Conservation (phyloP, 139 green algal species). For the Tetraselmis chui region DNA sequence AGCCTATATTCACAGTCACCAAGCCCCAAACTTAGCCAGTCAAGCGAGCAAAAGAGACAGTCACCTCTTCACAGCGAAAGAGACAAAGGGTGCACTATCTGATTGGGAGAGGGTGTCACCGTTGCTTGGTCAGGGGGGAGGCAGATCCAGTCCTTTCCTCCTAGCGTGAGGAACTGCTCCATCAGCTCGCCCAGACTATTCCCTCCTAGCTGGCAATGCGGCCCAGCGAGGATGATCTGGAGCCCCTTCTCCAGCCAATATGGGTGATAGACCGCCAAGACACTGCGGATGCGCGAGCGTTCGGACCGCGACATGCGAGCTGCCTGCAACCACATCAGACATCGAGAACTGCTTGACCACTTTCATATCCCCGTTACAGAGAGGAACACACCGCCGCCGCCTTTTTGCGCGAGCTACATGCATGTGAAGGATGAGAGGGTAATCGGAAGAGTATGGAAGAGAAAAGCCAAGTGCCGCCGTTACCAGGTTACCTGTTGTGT, state of each 20-base stretch:
- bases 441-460: no score
- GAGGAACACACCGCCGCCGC: slow-evolving; percentile 1
- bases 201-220: no score
- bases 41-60: no score
- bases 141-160: background rate
- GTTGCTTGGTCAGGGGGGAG: background rate
- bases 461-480: background rate
- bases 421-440: no score
- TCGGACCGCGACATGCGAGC: background rate
- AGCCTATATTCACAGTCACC: slow-evolving; percentile 33
- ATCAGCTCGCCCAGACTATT: background rate
- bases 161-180: background rate
- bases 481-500: background rate
- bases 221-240: slow-evolving; percentile 31
- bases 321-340: background rate
- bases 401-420: no score
- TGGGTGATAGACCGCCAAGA: slow-evolving; percentile 67
- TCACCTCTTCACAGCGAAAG: no score
- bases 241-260: slow-evolving; percentile 74
- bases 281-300: slow-evolving; percentile 8
- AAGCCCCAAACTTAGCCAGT: no score
- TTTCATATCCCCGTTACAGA: no score
- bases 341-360: background rate
- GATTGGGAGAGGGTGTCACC: background rate
- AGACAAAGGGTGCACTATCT: no score